These are phyloP conservation scores for Noccaea caerulescens DNA, from an alignment of 345 rosid species.

Conservation along the genomic window DNA sequence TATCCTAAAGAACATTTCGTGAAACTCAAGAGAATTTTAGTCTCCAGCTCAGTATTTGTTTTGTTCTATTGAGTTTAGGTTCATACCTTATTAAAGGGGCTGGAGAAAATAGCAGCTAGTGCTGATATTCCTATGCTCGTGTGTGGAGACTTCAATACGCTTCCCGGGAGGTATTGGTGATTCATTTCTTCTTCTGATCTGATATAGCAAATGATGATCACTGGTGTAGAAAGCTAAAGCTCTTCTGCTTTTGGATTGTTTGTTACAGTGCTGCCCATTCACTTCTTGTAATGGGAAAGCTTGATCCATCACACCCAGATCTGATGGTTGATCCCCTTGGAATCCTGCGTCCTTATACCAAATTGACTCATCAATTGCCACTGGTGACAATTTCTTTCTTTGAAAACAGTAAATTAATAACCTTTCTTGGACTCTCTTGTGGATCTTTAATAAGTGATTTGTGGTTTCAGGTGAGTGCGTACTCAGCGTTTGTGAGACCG, in stretches of 20 bases:
- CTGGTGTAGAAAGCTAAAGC: constrained; percentile 20
- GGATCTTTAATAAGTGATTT: constrained; percentile 27
- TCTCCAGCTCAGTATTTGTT: constrained; percentile 13
- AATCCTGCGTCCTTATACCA: constrained; percentile 79
- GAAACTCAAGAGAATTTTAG: neutral
- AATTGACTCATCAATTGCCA: constrained; percentile 90
- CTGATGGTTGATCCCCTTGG: constrained; percentile 77
- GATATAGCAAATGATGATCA: constrained; percentile 9
- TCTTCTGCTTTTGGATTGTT: constrained; percentile 32
- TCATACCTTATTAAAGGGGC: constrained; percentile 89
- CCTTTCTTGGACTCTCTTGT: neutral
- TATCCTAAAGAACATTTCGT: neutral
- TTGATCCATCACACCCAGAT: constrained; percentile 80
- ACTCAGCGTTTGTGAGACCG: constrained; percentile 80
- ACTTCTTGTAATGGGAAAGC: constrained; percentile 97
- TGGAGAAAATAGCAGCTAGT: constrained; percentile 96
- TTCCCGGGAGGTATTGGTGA: constrained; percentile 83
- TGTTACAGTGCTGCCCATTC: constrained; percentile 84
- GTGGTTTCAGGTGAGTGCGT: constrained; percentile 84
- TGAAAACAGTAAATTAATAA: neutral
- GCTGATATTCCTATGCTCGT: constrained; percentile 98
- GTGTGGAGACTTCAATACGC: constrained; percentile 95
- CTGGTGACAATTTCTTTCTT: constrained; percentile 55
- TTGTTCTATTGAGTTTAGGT: constrained; percentile 56
- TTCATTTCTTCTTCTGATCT: constrained; percentile 26